Evolutionary conservation across 2,329 filamentous ascomycete species (phyloP), one percentile per base, ranked within the genome.

Genomic region (Westerdykella ornata): DNA sequence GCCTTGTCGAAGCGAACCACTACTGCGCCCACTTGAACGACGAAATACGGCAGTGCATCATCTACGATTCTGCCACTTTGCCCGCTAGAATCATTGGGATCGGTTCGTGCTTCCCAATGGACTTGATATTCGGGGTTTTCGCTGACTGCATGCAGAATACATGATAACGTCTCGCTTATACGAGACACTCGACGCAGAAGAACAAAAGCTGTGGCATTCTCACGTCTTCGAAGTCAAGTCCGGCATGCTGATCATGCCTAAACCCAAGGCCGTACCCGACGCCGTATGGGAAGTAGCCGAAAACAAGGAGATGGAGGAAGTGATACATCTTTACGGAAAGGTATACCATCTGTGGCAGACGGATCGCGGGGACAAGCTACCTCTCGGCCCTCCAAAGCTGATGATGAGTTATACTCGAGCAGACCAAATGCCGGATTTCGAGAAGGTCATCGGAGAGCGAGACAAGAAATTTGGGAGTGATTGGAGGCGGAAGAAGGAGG

Each of bases 321-420:
- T 92, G 0, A 68, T 87, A 3, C 72, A 76, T 1, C 62, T 92
- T 2, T 94, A 94, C 57, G 88, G 88, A 8, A 94, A 94, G 61
- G 79, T 83, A 1, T 92, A 84, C 63, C 87, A 94, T 61, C 72
- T 92, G 32, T 94, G 88, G 88, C 85, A 94, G 73, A 78, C 83
- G 13, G 87, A 94, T 66, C 71, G 77, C 5, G 85, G 85, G 0
- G 79, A 90, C 56, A 64, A 68, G 38, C 53, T 84, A 40, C 81
- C 81, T 1, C 56, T 83, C 48, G 80, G 81, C 0, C 59, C 67
- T 46, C 80, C 81, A 41, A 66, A 81, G 63, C 63, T 84, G 50
- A 83, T 85, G 77, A 78, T 73, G 47, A 82, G 80, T 54, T 81
- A 72, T 46, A 78, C 75, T 17, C 60, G 59, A 8, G 63, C 67